Base-by-base conservation (phyloP, 164 flowering plant species). In the Nelumbo lutea region DNA sequence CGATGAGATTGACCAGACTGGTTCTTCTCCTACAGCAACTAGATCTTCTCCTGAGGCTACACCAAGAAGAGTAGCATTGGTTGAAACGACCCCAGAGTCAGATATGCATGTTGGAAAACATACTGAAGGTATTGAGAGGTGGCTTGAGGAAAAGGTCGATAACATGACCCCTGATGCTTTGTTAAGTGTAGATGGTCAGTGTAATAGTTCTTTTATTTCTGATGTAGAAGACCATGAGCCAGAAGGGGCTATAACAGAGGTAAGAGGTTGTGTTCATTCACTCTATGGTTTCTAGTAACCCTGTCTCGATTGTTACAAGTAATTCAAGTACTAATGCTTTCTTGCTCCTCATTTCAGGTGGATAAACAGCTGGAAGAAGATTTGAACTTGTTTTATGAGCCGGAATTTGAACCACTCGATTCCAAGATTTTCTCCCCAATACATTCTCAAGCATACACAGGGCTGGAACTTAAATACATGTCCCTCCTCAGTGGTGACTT, bases 1-100 rank as follows among this genome's bases (percentile, higher is more conserved):
- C 42, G 89, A 79, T 76, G 90, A 80, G 67, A 77, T 66, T 39
- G 89, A 90, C 61, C 77, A 77, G 4, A 61, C 77, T 59, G 78
- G 71, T 42, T 73, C 66, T 2, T 79, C 88, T 67, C 86, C 89
- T 64, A 71, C 75, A 0, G 11, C 71, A 9, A 72, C 64, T 65
- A 77, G 65, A 44, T 76, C 78, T n/a, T 79, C 83, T 68, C 77
- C 70, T 48, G 85, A 73, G 11, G 79, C 71, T 42, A 44, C 61
- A n/a, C 73, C 75, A 41, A 78, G 80, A n/a, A 81, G 77, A n/a
- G 61, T 43, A 5, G 80, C 71, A 48, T 45, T 74, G 51, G 71
- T 72, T 51, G 77, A 72, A 67, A 77, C 6, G 59, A 68, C 70
- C 48, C 69, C 80, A 2, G 61, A 58, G 2, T 53, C 62, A 3